Evolutionary conservation across 2,329 filamentous ascomycete species (phyloP), one percentile per base, ranked within the genome.

Genomic region (Exophiala spinifera): DNA sequence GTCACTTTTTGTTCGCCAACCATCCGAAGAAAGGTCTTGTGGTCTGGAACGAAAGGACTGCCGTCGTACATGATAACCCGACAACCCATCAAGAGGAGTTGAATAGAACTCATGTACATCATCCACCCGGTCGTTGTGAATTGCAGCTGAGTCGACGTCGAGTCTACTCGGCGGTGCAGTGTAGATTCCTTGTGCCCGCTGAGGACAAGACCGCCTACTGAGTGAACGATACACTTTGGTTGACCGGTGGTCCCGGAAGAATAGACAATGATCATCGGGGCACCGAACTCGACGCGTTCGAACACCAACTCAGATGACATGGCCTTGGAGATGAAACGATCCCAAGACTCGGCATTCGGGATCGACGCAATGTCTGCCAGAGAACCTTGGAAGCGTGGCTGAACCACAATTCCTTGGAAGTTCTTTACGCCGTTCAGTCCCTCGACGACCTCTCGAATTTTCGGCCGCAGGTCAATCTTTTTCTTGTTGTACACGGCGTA

Each of bases 181-280:
- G 66, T 70, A 0, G 73, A 74, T 67, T 94, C 89, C 65, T 91
- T 84, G 19, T 68, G 69, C 2, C 68, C 49, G 23, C 64, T 71
- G 19, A 72, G 57, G 8, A 71, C 47, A n/a, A 70, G 63, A 0
- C 70, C 70, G 11, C 70, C 70, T 3, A 67, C 66, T 0, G 83
- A 85, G 67, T 95, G 89, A 1, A 91, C 88, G 58, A 95, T 92
- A 55, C 88, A 90, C 66, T 95, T 95, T 11, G 89, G 89, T n/a
- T 81, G 83, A 3, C 89, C 89, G 0, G 89, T 94, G 0, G 89
- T 94, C 1, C 89, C 89, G 1, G 84, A 88, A 0, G 86, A 81
- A 65, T 89, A 94, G 56, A 86, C 87, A 31, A 94, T 80, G 25
- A 91, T 72, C 69, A 89, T 86, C 0, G 89, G 88, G 59, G 91